Evolutionary conservation across 2,329 filamentous ascomycete species (phyloP), one percentile per base, ranked within the genome.

Genomic region (Hypomyces rosellus): DNA sequence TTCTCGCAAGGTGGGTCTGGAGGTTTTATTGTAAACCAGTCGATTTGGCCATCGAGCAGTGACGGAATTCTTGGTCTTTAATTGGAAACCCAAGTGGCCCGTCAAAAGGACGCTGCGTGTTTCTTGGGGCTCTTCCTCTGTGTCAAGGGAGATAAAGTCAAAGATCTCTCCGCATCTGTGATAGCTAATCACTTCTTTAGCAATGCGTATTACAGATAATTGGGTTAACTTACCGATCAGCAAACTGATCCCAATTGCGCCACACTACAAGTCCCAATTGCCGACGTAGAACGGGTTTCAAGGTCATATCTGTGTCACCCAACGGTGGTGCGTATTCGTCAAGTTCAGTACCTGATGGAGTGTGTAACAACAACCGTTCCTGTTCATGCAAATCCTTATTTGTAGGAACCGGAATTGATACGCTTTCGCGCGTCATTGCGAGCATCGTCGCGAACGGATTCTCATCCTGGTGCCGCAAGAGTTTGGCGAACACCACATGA

Each of bases 381-480:
- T 13, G 8, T 1, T 51, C 43, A 3, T 55, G 3, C 3, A 48
- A 37, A 4, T 50, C 41, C 13, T 16, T n/a, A 2, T 55, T 18
- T 1, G 34, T 34, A 4, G 33, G 22, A 11, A 50, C 2, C 12
- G 22, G 15, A 4, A 50, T 20, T 13, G 14, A 22, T 3, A 61
- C 54, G 7, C 44, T 53, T 3, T 48, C n/a, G 12, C 52, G 41
- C 3, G 49, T 54, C n/a, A 59, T 38, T 3, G 54, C 52, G 6
- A 65, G 34, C 34, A 64, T 36, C 1, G 60, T 57, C 11, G 62
- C 62, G 18, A 53, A 52, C 7, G 61, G 61, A 22, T 63, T 65
- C 34, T 59, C 52, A 22, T 59, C 54, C 15, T 48, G 12, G 9
- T 63, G 57, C n/a, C 56, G 54, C 34, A 65, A 53, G 8, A 63